Percentiles rank a stretch among this genome's conserved stretches.
Evolutionary conservation across 345 rosid genomes (phyloP).

Genomic region (Brassica incana): DNA sequence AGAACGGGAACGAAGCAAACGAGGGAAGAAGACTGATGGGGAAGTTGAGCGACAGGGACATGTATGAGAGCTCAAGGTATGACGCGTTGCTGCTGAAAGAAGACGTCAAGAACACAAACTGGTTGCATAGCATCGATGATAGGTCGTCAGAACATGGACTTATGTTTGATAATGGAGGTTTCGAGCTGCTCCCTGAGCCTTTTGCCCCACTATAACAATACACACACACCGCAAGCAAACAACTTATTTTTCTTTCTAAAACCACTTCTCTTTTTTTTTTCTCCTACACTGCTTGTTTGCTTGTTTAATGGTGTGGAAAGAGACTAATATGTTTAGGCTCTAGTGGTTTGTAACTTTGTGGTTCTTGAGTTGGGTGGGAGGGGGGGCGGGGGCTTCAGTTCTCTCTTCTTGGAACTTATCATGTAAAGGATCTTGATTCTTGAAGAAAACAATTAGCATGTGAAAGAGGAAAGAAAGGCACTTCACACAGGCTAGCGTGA

Average conservation of each 20-base stretch:
- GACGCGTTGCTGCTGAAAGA: constrained; percentile 85
- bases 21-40: constrained; percentile 56
- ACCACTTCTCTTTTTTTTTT: not conserved
- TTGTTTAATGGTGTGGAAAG: constrained; percentile 22
- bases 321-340: constrained; percentile 19
- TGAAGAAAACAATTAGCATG: constrained; percentile 16
- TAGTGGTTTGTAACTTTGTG: constrained; percentile 16
- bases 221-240: constrained; percentile 24
- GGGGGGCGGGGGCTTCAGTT: not conserved
- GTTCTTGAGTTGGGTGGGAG: not conserved
- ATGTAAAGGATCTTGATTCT: not conserved
- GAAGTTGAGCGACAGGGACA: constrained; percentile 64
- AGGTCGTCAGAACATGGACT: constrained; percentile 71
- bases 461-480: constrained; percentile 21
- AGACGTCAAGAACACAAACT: constrained; percentile 82
- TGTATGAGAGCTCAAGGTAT: constrained; percentile 87
- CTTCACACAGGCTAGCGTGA: constrained; percentile 17
- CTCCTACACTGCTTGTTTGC: constrained; percentile 32
- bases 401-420: not conserved
- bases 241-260: not conserved
- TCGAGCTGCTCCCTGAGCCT: constrained; percentile 89
- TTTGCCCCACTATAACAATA: constrained; percentile 66
- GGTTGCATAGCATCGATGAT: constrained; percentile 91
- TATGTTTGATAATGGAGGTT: constrained; percentile 70
- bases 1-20: constrained; percentile 44